These are phyloP conservation scores for Allium sativum DNA, from an alignment of 106 monocot genomes.

Conservation along the genomic window DNA sequence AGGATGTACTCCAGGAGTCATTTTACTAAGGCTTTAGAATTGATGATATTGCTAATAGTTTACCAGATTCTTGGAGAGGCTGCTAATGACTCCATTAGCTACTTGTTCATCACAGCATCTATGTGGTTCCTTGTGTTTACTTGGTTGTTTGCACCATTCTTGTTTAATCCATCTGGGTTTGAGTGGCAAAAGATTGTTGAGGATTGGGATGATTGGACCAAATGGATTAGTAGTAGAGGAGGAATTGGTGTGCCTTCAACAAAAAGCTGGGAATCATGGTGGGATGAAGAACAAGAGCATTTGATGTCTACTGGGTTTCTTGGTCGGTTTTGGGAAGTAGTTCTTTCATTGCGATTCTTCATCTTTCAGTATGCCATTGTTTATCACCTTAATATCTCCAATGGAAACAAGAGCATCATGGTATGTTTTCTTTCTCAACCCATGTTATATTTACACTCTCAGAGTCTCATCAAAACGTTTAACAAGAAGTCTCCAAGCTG, in stretches of 20 bases:
- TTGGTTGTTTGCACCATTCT: constrained; percentile 88
- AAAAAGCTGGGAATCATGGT: constrained; percentile 99
- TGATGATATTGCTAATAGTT: constrained; percentile 73
- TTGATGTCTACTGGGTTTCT: constrained; percentile 61
- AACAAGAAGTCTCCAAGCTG: too few species aligned
- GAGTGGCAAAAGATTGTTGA: constrained; percentile 99
- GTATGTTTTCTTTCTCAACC: constrained; percentile 25
- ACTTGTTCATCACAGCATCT: constrained; percentile 59
- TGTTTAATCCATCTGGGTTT: constrained; percentile 95
- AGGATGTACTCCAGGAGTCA: constrained; percentile 98
- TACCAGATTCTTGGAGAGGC: constrained; percentile 67
- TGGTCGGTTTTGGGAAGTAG: constrained; percentile 79
- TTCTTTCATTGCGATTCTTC: constrained; percentile 81
- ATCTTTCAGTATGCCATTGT: constrained; percentile 95
- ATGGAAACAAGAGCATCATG: constrained; percentile 63
- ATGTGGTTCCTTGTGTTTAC: constrained; percentile 95
- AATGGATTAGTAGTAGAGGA: constrained; percentile 85
- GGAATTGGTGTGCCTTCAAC: constrained; percentile 88
- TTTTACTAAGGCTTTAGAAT: constrained; percentile 79
- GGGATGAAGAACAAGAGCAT: constrained; percentile 97
- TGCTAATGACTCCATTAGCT: constrained; percentile 31
- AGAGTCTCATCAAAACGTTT: too few species aligned
- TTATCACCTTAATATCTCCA: constrained; percentile 75
- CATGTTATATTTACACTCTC: too few species aligned
- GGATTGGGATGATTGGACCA: constrained; percentile 94